Evolutionary conservation across 805 yeast genomes (phyloP), one percentile per base, ranked within the genome.

Genomic region (Hanseniaspora lindneri): DNA sequence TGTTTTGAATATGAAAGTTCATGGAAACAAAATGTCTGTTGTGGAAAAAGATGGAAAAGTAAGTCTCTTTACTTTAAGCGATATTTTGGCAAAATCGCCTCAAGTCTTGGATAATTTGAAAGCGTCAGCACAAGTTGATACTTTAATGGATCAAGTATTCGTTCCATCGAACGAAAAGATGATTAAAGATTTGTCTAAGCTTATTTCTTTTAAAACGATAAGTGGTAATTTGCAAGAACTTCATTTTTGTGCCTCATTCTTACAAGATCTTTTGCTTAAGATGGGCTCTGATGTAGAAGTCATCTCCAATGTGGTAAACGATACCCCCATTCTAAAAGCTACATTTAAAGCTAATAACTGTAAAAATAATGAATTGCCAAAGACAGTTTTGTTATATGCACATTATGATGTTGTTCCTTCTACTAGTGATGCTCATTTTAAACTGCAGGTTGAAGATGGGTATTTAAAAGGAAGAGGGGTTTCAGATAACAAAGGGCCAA

Each of bases 401-500:
- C 98, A 89, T 68, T 89, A 92, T 60, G 98, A 89, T 64, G 96
- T 89, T 24, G 86, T 89, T 35, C 44, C 42, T 13, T 72, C 71
- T 44, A 89, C 97, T 96, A 61, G 68, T 8, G 75, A 92, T 0
- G 79, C 81, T 53, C 97, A 97, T 0, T 92, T 82, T 60, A 64
- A 66, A 20, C 62, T 92, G 60, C 74, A 82, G 0, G 82, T 94
- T 3, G 72, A 74, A 51, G 81, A 89, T 60, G 97, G 97, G 0
- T 86, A 80, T 56, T 59, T 89, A 51, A 83, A 83, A 57, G 97
- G 89, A 1, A 73, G 98, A 60, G 98, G 98, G 50, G 92, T 82
- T 0, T 78, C 92, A 40, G 98, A 89, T 60, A 92, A 89, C 62
- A 89, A 89, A 61, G 98, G 98, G 0, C 98, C 98, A 0, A 67